These are phyloP conservation scores for Fistulinella cinereoalba DNA, from an alignment of 1,284 basidiomycete genomes.

Conservation along the genomic window DNA sequence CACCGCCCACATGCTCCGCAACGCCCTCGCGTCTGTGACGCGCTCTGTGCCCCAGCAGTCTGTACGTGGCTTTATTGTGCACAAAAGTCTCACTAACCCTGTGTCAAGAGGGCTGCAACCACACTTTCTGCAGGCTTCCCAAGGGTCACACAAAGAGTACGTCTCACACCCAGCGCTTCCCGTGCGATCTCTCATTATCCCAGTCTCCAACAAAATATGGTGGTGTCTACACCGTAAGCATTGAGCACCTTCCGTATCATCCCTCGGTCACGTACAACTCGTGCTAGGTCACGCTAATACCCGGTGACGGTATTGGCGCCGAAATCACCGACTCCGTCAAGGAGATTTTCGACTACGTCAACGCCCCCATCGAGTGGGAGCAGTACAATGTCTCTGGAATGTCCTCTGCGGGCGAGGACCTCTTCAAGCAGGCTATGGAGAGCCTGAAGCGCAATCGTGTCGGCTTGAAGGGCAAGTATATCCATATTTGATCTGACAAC, in stretches of 20 bases:
- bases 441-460: slow-evolving; percentile 96
- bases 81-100: slow-evolving; percentile 13
- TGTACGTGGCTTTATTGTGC: slow-evolving; percentile 37
- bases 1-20: slow-evolving; percentile 60
- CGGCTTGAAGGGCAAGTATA: slow-evolving; percentile 84
- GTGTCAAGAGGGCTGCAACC: slow-evolving; percentile 63
- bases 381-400: slow-evolving; percentile 98
- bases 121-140: slow-evolving; percentile 81
- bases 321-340: slow-evolving; percentile 99
- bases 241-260: slow-evolving; percentile 22
- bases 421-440: slow-evolving; percentile 98
- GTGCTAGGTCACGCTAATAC: slow-evolving; percentile 84
- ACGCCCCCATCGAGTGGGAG: slow-evolving; percentile 99
- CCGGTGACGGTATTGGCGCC: slow-evolving; percentile 94
- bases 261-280: slow-evolving; percentile 15
- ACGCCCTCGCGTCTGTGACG: slow-evolving; percentile 53
- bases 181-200: slow-evolving; percentile 9
- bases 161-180: slow-evolving; percentile 21
- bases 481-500: not conserved
- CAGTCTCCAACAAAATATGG: slow-evolving; percentile 94
- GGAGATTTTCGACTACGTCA: slow-evolving; percentile 96
- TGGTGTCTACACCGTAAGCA: slow-evolving; percentile 80
- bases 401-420: slow-evolving; percentile 89
- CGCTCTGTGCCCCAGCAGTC: slow-evolving; percentile 54
- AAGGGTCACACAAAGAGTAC: slow-evolving; percentile 66